Conservation (phyloP, 805 yeast species). For the Kazachstania psychrophila region DNA sequence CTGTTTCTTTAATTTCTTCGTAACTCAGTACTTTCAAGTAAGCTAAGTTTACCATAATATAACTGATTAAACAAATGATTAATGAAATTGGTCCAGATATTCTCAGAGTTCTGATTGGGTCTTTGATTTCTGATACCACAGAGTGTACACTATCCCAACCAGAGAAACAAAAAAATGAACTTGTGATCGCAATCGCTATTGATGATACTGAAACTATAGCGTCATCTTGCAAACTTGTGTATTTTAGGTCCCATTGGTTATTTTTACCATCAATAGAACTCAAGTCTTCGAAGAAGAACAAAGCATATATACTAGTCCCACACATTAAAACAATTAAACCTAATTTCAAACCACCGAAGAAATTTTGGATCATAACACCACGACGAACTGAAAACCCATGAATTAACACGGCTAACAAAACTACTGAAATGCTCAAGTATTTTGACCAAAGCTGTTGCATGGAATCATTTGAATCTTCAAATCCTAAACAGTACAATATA, state of each 20-base stretch:
- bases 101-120: constrained; percentile 48
- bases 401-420: constrained; percentile 32
- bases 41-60: constrained; percentile 44
- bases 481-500: constrained; percentile 37
- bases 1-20: constrained; percentile 44
- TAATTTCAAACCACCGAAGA: constrained; percentile 54
- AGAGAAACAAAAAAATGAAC: constrained; percentile 48
- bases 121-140: constrained; percentile 50
- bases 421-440: constrained; percentile 35
- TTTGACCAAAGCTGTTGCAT: constrained; percentile 34
- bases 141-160: constrained; percentile 61
- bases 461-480: constrained; percentile 31
- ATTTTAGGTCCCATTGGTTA: neutral
- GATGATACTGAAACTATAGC: constrained; percentile 34
- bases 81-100: constrained; percentile 54
- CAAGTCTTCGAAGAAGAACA: constrained; percentile 30
- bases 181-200: constrained; percentile 46
- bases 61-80: constrained; percentile 39
- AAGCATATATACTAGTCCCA: constrained; percentile 48
- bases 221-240: constrained; percentile 20
- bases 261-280: no score
- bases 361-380: constrained; percentile 54
- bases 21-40: constrained; percentile 46
- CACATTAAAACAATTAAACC: constrained; percentile 45
- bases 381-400: constrained; percentile 52